Evolutionary conservation across 176 grass and related monocot genomes (phyloP).

Genomic region (Zea luxurians): DNA sequence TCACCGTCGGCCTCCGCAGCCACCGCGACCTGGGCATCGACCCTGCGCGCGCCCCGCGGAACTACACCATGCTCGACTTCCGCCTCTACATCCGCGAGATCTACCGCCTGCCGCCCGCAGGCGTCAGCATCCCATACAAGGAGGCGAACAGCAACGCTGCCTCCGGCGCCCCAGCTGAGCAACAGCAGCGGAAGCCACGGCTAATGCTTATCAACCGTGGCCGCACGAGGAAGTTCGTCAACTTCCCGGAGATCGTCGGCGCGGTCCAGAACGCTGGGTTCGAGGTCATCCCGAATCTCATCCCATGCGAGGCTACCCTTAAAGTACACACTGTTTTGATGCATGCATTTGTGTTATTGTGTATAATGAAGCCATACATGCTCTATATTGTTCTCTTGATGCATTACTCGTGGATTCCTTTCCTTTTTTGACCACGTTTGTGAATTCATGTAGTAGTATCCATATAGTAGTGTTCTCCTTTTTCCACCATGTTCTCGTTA

Average conservation of each 20-base stretch:
- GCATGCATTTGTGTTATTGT: no score
- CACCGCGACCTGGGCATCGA: slow-evolving; percentile 68
- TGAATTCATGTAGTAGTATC: no score
- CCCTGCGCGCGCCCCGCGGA: slow-evolving; percentile 44
- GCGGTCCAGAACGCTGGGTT: slow-evolving; percentile 39
- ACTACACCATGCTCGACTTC: slow-evolving; percentile 64
- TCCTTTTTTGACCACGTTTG: no score
- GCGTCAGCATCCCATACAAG: slow-evolving; percentile 46
- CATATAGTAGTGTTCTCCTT: no score
- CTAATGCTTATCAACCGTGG: slow-evolving; percentile 56
- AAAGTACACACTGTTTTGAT: no score
- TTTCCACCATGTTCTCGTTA: no score
- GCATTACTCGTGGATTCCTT: no score
- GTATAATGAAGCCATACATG: no score
- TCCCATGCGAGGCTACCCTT: no score
- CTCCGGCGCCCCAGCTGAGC: no score
- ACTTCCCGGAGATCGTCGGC: slow-evolving; percentile 45
- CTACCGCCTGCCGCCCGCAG: slow-evolving; percentile 44
- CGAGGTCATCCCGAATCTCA: slow-evolving; percentile 42
- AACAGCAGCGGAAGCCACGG: slow-evolving; percentile 35
- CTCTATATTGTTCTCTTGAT: no score
- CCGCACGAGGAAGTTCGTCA: slow-evolving; percentile 57
- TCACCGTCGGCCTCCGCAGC: slow-evolving; percentile 60
- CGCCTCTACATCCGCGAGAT: slow-evolving; percentile 49
- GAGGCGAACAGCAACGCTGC: neutral